Conservation (phyloP, 2,329 filamentous ascomycete species). For the Pseudogymnoascus sp. region DNA sequence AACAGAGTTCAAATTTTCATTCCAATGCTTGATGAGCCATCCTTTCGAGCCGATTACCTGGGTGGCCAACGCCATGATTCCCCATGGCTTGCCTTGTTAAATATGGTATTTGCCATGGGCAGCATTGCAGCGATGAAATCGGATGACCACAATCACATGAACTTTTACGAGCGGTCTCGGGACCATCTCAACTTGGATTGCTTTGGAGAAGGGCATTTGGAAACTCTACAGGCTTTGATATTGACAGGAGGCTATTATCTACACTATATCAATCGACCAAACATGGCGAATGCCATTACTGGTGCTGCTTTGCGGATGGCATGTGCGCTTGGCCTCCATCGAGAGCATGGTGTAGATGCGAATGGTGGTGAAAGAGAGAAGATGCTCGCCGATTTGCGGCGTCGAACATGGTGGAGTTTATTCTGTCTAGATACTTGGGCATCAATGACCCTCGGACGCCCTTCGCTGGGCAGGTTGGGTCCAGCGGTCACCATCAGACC, state of each 20-base stretch:
- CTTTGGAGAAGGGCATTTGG: conserved; percentile 62
- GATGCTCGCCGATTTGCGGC: conserved; percentile 48
- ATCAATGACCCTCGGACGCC: conserved; percentile 59
- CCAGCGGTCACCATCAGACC: conserved; percentile 57
- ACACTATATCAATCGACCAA: conserved; percentile 69
- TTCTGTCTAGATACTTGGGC: conserved; percentile 70
- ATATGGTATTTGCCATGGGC: conserved; percentile 70
- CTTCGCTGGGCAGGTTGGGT: conserved; percentile 59
- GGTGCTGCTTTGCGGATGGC: conserved; percentile 66
- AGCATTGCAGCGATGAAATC: conserved; percentile 56
- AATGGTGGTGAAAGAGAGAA: conserved; percentile 10
- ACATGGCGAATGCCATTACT: conserved; percentile 65
- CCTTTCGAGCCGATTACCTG: conserved; percentile 57
- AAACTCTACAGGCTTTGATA: conserved; percentile 62
- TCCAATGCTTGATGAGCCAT: conserved; percentile 64
- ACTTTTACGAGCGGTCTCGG: conserved; percentile 61
- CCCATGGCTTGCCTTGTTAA: conserved; percentile 63
- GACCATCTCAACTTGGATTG: conserved; percentile 57
- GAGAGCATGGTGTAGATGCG: conserved; percentile 42
- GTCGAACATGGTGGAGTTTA: conserved; percentile 66
- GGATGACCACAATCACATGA: conserved; percentile 57
- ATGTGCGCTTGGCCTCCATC: conserved; percentile 62
- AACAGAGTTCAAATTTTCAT: conserved; percentile 63
- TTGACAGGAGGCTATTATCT: conserved; percentile 69
- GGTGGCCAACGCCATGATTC: conserved; percentile 54